These are phyloP conservation scores for Rhododendron griersonianum DNA, from an alignment of 148 eudicot genomes.

Conservation along the genomic window DNA sequence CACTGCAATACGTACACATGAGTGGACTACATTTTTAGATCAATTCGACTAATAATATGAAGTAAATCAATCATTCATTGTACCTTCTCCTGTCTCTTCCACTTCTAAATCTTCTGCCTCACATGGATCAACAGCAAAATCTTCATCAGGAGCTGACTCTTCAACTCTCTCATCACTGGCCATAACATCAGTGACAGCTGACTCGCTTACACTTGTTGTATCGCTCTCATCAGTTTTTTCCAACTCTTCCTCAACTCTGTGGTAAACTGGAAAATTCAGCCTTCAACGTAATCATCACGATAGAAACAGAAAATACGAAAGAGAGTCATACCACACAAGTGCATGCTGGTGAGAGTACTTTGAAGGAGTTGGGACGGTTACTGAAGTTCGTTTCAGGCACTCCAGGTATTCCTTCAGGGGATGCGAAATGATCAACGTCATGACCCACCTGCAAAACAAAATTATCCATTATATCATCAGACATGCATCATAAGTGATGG, in stretches of 20 bases:
- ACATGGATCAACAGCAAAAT: background rate
- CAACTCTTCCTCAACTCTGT: constrained; percentile 37
- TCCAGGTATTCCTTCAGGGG: constrained; percentile 93
- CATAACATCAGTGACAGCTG: background rate
- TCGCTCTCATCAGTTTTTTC: constrained; percentile 10
- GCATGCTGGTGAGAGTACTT: constrained; percentile 78
- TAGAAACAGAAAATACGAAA: background rate
- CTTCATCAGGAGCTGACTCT: constrained; percentile 8
- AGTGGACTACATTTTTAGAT: background rate
- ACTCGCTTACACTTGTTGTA: background rate
- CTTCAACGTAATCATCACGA: background rate
- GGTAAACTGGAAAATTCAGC: constrained; percentile 26
- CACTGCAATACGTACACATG: background rate
- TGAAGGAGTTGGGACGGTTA: constrained; percentile 91
- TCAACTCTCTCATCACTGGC: background rate
- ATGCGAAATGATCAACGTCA: constrained; percentile 84
- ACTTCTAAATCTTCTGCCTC: background rate
- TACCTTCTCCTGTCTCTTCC: constrained; percentile 9
- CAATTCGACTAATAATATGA: background rate
- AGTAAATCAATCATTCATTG: background rate
- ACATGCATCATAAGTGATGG: background rate
- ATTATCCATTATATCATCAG: background rate
- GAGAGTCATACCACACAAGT: constrained; percentile 73
- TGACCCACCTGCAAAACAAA: constrained; percentile 66
- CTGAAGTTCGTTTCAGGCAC: constrained; percentile 91